phyloP scores from a whole-genome alignment of 2,329 filamentous ascomycete species.

The Botrytis fabae region DNA sequence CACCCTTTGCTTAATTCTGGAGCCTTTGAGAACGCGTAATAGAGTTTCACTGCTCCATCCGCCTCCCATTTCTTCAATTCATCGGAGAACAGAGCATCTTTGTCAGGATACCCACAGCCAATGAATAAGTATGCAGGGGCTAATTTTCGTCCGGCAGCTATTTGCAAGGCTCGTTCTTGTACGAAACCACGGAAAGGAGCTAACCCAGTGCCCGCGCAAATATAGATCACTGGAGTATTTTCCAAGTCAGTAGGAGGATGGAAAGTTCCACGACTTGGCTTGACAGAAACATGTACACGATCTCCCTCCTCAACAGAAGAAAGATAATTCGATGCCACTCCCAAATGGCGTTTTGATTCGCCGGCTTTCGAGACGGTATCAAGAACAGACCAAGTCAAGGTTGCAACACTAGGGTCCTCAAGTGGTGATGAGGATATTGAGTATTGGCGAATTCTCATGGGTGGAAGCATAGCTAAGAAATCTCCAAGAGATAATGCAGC shows the following conservation, averaged over 20 bases:
- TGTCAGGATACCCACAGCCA: slow-evolving; percentile 47
- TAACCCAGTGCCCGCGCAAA: slow-evolving; percentile 42
- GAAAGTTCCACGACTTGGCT: slow-evolving; percentile 43
- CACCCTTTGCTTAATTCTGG: slow-evolving; percentile 16
- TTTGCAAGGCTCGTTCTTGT: slow-evolving; percentile 34
- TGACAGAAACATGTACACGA: slow-evolving; percentile 44
- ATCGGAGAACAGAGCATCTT: slow-evolving; percentile 47
- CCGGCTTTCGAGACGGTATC: slow-evolving; percentile 47
- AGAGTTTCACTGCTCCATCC: slow-evolving; percentile 25
- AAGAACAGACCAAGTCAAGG: slow-evolving; percentile 62
- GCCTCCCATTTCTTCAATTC: slow-evolving; percentile 40
- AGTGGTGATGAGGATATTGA: slow-evolving; percentile 76
- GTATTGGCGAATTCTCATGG: slow-evolving; percentile 78
- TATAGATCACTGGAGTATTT: slow-evolving; percentile 40
- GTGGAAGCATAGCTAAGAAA: slow-evolving; percentile 71
- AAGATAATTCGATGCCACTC: slow-evolving; percentile 52
- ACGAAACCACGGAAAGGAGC: slow-evolving; percentile 35
- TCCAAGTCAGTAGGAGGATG: slow-evolving; percentile 33
- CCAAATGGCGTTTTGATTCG: slow-evolving; percentile 43
- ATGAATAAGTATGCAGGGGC: slow-evolving; percentile 47
- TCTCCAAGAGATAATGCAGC: slow-evolving; percentile 62
- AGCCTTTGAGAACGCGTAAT: slow-evolving; percentile 15
- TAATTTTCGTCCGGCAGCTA: slow-evolving; percentile 21
- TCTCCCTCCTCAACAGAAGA: slow-evolving; percentile 44
- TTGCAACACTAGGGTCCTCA: slow-evolving; percentile 61